Base-by-base conservation (phyloP, 345 rosid species). In the Gossypium stocksii region DNA sequence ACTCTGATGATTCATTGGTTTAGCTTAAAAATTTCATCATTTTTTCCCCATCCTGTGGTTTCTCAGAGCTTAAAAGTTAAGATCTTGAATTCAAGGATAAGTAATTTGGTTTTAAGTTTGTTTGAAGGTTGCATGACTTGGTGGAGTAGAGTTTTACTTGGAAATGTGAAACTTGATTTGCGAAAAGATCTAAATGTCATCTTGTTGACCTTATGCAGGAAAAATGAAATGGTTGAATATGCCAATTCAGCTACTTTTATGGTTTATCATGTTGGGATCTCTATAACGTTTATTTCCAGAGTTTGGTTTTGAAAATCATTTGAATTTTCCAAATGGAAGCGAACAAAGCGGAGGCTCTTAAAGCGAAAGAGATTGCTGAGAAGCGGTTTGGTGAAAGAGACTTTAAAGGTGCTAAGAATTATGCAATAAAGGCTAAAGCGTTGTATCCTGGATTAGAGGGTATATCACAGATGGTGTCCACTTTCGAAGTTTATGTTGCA, bases 401-500 rank as follows among this genome's bases (percentile, higher is more conserved):
- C 79, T 95, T 90, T 79, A 71, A 83, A 1, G 87, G 89, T 3
- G 99, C 99, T 0, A 93, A 86, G 85, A 90, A 76, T 63, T 90
- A 88, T 83, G 98, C 99, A 7, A 61, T 90, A 74, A 89, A 89
- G 79, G 98, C 99, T 20, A 93, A 86, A 81, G 62, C 87, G 0
- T 76, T 95, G 68, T 91, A 77, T 82, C 97, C 98, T 6, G 97
- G 82, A 62, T 78, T 90, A 23, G 98, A 94, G 76, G 97, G 97
- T 68, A 85, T 94, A 66, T 85, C 97, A 74, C 97, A 92, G 80
- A 92, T 94, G 97, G 86, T 94, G 71, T 85, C 93, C 20, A 94
- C 97, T 10, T 94, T 87, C 59, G 98, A 94, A 17, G 93, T 94
- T 73, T 88, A 95, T 72, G 66, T 82, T 54, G 99, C 98, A 63